phyloP scores from a whole-genome alignment of 495 filamentous ascomycete species.

The Penicillium steckii region DNA sequence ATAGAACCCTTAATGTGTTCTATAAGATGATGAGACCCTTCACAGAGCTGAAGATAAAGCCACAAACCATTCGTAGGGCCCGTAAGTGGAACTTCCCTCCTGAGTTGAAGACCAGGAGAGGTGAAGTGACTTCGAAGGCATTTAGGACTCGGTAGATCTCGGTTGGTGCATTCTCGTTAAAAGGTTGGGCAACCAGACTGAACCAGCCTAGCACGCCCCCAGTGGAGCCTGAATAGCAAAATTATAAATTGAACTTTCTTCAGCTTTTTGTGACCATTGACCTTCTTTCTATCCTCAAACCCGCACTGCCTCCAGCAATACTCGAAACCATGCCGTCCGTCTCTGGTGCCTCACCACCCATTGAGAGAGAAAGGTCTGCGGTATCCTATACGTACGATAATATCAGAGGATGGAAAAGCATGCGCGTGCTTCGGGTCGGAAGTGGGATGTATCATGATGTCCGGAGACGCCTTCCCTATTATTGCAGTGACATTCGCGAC shows the following conservation, averaged over 20 bases:
- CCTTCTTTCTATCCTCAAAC: not conserved
- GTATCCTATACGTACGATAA: constrained; percentile 12
- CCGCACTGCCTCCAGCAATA: not conserved
- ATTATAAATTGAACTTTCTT: not conserved
- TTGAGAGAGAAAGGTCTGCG: constrained; percentile 8
- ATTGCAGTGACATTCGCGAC: constrained; percentile 67
- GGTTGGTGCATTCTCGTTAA: not conserved
- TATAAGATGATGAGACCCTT: not conserved
- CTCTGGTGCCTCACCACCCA: not conserved
- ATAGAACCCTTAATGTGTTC: not conserved
- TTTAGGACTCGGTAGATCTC: not conserved
- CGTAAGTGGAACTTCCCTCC: not conserved
- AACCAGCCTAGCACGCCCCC: not conserved
- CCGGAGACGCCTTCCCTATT: constrained; percentile 62
- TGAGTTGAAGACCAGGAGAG: not conserved
- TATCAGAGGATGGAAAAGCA: constrained; percentile 13
- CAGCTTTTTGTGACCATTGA: not conserved
- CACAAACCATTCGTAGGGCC: not conserved
- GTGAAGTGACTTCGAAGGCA: not conserved
- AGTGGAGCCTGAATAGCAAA: not conserved
- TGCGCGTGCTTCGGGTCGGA: constrained; percentile 9
- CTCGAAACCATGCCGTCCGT: not conserved
- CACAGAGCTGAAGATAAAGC: not conserved
- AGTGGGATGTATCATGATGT: constrained; percentile 67
- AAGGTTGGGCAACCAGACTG: not conserved